Percentiles rank a stretch among this genome's conserved stretches.
Conservation (phyloP, 2,329 filamentous ascomycete species). For the Aspergillus quadrilineatus region DNA sequence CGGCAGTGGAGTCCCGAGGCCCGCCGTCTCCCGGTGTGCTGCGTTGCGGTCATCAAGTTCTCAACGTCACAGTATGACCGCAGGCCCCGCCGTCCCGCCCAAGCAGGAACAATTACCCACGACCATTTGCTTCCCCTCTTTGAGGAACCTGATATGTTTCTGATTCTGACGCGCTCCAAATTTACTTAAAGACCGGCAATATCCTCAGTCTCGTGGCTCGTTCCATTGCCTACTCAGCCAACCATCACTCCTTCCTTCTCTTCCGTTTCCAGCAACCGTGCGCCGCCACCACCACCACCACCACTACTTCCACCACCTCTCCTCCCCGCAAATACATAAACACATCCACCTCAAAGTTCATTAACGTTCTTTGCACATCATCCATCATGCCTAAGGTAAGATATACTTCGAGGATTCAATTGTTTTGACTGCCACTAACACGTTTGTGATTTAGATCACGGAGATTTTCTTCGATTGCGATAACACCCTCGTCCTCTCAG, state of each 20-base stretch:
- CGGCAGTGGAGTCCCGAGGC: slow-evolving; percentile 12
- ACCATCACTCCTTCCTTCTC: slow-evolving; percentile 3
- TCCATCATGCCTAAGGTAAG: slow-evolving; percentile 37
- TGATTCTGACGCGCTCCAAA: slow-evolving; percentile 1
- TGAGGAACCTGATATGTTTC: slow-evolving; percentile 5
- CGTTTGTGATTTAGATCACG: slow-evolving; percentile 54
- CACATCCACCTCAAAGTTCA: not conserved
- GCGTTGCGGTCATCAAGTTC: not conserved
- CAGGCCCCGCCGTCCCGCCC: slow-evolving; percentile 15
- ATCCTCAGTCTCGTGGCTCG: slow-evolving; percentile 6
- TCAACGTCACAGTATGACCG: slow-evolving; percentile 25
- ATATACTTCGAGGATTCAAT: not conserved
- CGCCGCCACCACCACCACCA: too few relatives aligned
- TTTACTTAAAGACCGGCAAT: slow-evolving; percentile 11
- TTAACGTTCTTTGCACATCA: not conserved
- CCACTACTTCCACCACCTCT: slow-evolving; percentile 1
- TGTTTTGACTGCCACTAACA: slow-evolving; percentile 18
- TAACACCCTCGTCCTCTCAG: slow-evolving; percentile 91
- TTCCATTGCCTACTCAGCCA: not conserved
- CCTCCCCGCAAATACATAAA: slow-evolving; percentile 1
- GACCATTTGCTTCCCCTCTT: slow-evolving; percentile 6
- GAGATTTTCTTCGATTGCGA: slow-evolving; percentile 72
- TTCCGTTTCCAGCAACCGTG: not conserved
- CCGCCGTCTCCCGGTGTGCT: slow-evolving; percentile 13
- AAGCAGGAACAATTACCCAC: slow-evolving; percentile 10